Evolutionary conservation across 2,329 filamentous ascomycete species (phyloP).

Genomic region (Fusarium duplospermum): DNA sequence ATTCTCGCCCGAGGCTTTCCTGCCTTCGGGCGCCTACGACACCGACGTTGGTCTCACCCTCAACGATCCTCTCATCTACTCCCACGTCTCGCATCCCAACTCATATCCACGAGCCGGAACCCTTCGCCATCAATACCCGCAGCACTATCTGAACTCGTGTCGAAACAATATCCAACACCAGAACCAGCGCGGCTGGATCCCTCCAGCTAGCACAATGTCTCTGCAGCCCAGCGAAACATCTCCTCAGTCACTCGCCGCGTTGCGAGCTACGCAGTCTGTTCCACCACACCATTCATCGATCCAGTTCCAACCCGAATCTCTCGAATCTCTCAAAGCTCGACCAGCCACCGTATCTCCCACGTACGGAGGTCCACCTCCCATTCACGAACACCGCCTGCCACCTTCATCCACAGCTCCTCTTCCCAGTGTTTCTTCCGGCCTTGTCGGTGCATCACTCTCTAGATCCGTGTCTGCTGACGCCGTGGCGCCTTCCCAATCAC

Average conservation of each 20-base stretch:
- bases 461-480: constrained; percentile 47
- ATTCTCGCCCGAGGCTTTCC: constrained; percentile 43
- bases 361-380: constrained; percentile 24
- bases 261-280: constrained; percentile 39
- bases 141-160: constrained; percentile 35
- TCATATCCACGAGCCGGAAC: constrained; percentile 35
- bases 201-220: constrained; percentile 40
- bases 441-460: constrained; percentile 41
- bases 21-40: constrained; percentile 45
- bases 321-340: constrained; percentile 17
- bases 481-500: constrained; percentile 46
- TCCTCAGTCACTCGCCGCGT: constrained; percentile 42
- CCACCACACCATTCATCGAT: constrained; percentile 21
- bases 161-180: constrained; percentile 28
- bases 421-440: constrained; percentile 33
- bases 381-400: constrained; percentile 29
- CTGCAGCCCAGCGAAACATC: constrained; percentile 24
- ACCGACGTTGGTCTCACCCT: constrained; percentile 34
- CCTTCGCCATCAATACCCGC: constrained; percentile 39
- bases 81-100: constrained; percentile 31
- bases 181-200: constrained; percentile 35
- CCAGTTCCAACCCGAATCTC: constrained; percentile 33
- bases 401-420: constrained; percentile 38
- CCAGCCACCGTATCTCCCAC: constrained; percentile 34
- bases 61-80: constrained; percentile 30